Conservation (phyloP, 163 green algal genomes). For the Volvox carteri region DNA sequence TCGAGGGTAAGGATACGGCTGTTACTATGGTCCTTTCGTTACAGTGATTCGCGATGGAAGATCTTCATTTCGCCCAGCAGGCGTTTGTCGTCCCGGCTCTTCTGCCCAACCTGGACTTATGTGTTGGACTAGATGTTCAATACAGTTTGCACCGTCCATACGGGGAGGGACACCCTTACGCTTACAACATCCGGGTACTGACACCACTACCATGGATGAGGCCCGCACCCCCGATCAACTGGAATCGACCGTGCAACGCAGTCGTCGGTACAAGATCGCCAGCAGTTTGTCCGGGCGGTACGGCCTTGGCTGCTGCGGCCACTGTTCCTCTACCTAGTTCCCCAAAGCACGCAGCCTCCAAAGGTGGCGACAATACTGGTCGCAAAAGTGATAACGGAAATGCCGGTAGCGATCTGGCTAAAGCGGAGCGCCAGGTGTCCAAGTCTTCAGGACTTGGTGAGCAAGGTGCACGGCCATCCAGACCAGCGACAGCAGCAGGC, state of each 20-base stretch:
- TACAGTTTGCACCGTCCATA: not conserved
- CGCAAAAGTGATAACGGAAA: not conserved
- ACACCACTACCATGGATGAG: not conserved
- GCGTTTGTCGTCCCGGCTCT: not conserved
- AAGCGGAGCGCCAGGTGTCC: too few relatives aligned
- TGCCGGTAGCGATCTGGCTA: not conserved
- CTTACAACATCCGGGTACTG: slow-evolving; percentile 29
- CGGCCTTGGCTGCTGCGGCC: not conserved
- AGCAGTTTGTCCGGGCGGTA: not conserved
- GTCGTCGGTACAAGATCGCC: not conserved
- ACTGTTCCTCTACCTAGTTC: not conserved
- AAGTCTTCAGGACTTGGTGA: too few relatives aligned
- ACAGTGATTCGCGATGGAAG: too few relatives aligned
- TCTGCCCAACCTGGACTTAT: not conserved
- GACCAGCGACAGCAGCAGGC: too few relatives aligned
- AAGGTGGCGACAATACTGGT: not conserved
- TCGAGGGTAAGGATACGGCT: not conserved
- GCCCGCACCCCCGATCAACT: not conserved
- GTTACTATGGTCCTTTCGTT: not conserved
- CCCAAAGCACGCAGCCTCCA: not conserved
- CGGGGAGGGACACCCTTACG: not conserved
- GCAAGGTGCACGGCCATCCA: too few relatives aligned
- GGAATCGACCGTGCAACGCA: not conserved
- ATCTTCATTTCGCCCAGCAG: too few relatives aligned
- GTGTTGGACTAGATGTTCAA: slow-evolving; percentile 15